Conservation (phyloP, 164 flowering plant species). For the Saururus chinensis region DNA sequence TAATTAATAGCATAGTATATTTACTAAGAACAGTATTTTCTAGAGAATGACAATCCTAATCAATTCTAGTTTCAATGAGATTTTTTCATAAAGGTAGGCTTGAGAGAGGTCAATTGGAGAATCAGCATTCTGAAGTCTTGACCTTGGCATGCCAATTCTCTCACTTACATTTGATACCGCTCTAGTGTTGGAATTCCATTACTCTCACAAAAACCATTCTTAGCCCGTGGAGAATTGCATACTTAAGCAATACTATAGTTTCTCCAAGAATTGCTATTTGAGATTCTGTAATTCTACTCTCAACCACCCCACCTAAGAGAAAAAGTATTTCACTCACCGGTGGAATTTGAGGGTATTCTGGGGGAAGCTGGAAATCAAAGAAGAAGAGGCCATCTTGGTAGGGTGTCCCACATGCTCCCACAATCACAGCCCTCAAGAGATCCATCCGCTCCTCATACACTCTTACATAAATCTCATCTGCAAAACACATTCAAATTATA, state of each 20-base stretch:
- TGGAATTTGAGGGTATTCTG: slow-evolving; percentile 90
- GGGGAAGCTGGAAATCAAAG: slow-evolving; percentile 96
- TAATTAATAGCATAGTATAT: no score
- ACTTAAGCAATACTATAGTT: not conserved
- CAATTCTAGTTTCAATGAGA: no score
- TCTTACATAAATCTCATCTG: slow-evolving; percentile 86
- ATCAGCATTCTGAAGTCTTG: no score
- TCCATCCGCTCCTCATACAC: slow-evolving; percentile 99
- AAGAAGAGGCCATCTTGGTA: slow-evolving; percentile 99
- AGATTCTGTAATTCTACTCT: no score
- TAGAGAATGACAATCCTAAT: no score
- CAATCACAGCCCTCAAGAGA: slow-evolving; percentile 85
- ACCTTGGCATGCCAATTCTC: no score
- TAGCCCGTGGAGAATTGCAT: not conserved
- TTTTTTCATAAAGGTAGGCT: no score
- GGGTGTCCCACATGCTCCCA: slow-evolving; percentile 97
- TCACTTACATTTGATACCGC: no score
- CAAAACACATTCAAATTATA: slow-evolving; percentile 1
- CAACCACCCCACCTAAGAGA: not conserved
- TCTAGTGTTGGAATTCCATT: no score
- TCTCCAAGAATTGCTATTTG: not conserved
- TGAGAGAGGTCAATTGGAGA: no score
- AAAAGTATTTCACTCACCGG: slow-evolving; percentile 44
- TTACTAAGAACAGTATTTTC: no score
- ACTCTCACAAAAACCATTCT: no score